phyloP scores from a whole-genome alignment of 495 filamentous ascomycete species.

The Immersiella caudata region DNA sequence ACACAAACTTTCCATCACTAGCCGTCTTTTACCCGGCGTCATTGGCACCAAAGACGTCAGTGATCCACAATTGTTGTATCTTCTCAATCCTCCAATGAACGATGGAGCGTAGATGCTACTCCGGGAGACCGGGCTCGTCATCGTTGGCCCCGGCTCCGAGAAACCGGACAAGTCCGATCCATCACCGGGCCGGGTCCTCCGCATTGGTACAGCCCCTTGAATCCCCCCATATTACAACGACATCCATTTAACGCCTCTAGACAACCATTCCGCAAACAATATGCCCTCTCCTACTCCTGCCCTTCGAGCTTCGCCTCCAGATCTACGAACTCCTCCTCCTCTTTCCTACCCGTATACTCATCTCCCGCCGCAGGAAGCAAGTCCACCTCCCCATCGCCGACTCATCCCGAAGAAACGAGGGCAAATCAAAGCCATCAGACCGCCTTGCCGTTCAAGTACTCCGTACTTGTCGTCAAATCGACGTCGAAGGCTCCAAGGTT shows the following conservation, averaged over 20 bases:
- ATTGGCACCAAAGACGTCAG: not conserved
- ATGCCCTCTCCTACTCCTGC: slow-evolving; percentile 10
- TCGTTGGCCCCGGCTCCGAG: not conserved
- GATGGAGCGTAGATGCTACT: not conserved
- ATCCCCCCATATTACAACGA: no score
- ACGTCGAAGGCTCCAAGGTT: not conserved
- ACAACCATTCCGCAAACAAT: not conserved
- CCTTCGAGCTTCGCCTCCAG: slow-evolving; percentile 1
- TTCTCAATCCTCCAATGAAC: not conserved
- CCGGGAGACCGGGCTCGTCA: not conserved
- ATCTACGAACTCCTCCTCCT: slow-evolving; percentile 7
- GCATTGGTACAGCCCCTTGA: not conserved
- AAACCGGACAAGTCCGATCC: not conserved
- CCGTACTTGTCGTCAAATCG: slow-evolving; percentile 1
- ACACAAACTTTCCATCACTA: no score
- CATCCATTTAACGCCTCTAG: not conserved
- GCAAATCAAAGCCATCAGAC: not conserved
- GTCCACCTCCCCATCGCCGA: not conserved
- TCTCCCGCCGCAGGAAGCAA: not conserved
- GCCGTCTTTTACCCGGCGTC: not conserved
- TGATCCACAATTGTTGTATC: not conserved
- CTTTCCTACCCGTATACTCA: not conserved
- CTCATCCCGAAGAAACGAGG: not conserved
- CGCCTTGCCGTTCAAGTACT: not conserved
- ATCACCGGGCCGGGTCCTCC: not conserved